Conservation (phyloP, 2,329 filamentous ascomycete species). For the Xylaria sp. region DNA sequence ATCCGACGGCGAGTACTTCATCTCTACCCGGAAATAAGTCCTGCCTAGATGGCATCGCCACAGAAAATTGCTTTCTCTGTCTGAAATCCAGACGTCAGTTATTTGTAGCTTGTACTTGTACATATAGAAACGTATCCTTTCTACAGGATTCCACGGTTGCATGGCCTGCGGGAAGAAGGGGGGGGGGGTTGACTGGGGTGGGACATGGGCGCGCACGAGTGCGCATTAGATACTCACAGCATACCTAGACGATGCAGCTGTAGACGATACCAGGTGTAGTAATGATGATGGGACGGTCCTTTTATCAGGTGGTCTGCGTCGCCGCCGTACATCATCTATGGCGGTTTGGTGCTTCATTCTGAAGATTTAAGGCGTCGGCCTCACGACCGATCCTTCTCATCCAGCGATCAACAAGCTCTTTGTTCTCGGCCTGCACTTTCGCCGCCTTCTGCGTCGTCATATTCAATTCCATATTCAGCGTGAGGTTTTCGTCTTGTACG, state of each 20-base stretch:
- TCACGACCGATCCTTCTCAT: constrained; percentile 83
- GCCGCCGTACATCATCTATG: constrained; percentile 27
- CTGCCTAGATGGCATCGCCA: background rate
- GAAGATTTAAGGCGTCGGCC: constrained; percentile 78
- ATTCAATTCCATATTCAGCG: constrained; percentile 80
- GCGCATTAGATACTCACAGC: constrained; percentile 25
- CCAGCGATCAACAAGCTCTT: constrained; percentile 84
- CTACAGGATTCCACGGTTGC: constrained; percentile 20
- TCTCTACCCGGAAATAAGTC: constrained; percentile 68
- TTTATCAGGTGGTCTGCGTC: constrained; percentile 1
- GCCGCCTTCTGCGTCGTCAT: constrained; percentile 72
- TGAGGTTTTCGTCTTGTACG: constrained; percentile 89
- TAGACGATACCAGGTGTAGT: constrained; percentile 26
- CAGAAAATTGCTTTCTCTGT: constrained; percentile 1
- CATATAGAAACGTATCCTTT: constrained; percentile 2
- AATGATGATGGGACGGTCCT: constrained; percentile 13
- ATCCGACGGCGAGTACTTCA: constrained; percentile 76
- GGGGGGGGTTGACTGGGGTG: background rate
- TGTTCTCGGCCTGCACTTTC: constrained; percentile 74
- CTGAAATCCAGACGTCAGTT: constrained; percentile 13
- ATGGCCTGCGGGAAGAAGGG: constrained; percentile 9
- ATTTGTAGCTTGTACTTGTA: constrained; percentile 8
- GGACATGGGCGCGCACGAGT: constrained; percentile 13
- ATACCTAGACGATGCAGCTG: constrained; percentile 18
- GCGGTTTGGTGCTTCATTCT: constrained; percentile 44